Base-by-base conservation (phyloP, 2,329 filamentous ascomycete species). In the Claviceps digitariae region DNA sequence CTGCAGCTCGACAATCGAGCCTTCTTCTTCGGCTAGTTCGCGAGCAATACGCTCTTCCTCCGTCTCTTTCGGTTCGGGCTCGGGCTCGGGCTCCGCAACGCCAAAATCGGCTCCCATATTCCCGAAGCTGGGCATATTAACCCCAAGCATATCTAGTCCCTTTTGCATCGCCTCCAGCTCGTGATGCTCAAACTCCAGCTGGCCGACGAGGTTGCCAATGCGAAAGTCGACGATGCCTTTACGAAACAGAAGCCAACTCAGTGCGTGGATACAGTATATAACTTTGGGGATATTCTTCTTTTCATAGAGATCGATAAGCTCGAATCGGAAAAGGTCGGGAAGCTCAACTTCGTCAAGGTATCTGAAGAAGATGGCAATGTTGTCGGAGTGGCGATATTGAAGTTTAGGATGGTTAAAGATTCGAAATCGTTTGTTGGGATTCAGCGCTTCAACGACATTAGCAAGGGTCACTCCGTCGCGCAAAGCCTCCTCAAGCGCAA, bases 271-370 rank as follows among this genome's bases (percentile, higher is more conserved):
- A 66, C 93, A 98, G 72, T 98, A 95, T 57, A 98, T 98, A 65
- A 97, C 94, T 68, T 97, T 98, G 4, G 93, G 93, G 1, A 97
- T 94, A 63, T 98, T 98, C 72, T 98, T 98, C 75, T 97, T 98
- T 70, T 98, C 94, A 72, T 98, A 98, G 13, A 98, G 73, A 69
- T 98, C 93, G 58, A 97, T 95, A 47, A 97, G 76, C 67, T 98
- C 93, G 67, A 98, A 98, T 54, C 91, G 83, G 68, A 98, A 98
- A 20, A 98, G 78, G 61, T 98, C 94, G 1, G 93, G 93, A 3
- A 98, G 74, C 63, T 95, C 87, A 9, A 96, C 83, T 56, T 96
- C 88, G 58, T 91, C 87, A 1, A 98, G 77, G 59, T 95, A 95
- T 54, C 87, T 83, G 71, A 97, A 97, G 72, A 98, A 98, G 49